Evolutionary conservation across 2,329 filamentous ascomycete species (phyloP), one percentile per base, ranked within the genome.

Genomic region (Plectosphaerella plurivora): DNA sequence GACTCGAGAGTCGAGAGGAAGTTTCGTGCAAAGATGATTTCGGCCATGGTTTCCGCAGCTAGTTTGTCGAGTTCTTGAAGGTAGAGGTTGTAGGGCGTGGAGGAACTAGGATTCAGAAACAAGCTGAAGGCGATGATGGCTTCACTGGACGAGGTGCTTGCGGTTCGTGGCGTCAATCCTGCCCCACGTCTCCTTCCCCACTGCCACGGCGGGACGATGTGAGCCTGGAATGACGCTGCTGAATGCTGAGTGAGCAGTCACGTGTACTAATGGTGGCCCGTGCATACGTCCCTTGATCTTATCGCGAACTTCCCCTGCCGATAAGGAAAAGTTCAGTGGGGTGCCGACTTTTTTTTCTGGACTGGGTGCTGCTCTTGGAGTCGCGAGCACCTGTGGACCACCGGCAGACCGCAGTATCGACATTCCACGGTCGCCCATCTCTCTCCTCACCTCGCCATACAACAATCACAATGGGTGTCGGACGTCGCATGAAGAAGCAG

Each of bases 401-500:
- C 41, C 41, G 18, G 16, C 41, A 44, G 37, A 39, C 41, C 41
- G 41, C 41, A 44, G 28, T 12, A 33, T 33, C 28, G 28, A 33
- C 28, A 33, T 33, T 44, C 4, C 16, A 18, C n/a, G 8, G 41
- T 20, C 41, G 18, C 41, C 16, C 5, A 44, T 22, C 3, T 12
- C 18, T 20, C 10, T 12, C 16, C 10, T 12, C 16, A 20, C 41
- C 14, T 39, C 16, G 39, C 44, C 48, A 55, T 36, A 53, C 54
- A 57, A 52, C 57, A 53, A 59, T 67, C 67, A 84, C 68, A 65
- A 96, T 96, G 92, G 92, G 91, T 77, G 83, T 85, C 57, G 89
- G 91, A 69, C 88, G 91, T 68, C 90, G 92, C 64, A 95, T 97
- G 87, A 89, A 90, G 71, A 97, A 97, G 75, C 94, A 97, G 81